A percentile compares a stretch with the other conserved stretches of the same genome.
Conservation (phyloP, 768 basidiomycete species). For the Amanita rimosa region DNA sequence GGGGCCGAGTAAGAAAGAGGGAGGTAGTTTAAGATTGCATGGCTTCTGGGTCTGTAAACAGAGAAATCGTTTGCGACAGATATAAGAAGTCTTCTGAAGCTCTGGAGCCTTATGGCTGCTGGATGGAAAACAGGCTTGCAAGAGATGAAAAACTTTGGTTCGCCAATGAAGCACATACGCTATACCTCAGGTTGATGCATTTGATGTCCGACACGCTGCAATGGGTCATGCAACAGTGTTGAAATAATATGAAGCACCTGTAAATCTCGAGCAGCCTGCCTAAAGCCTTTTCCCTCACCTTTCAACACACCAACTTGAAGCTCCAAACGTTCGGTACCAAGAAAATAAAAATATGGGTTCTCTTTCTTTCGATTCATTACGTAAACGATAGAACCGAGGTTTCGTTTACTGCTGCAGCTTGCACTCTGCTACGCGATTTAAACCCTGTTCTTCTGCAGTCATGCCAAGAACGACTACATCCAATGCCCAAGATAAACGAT, state of each 20-base stretch:
- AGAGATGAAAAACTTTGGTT: not conserved
- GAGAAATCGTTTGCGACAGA: not conserved
- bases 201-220: not conserved
- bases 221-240: no score
- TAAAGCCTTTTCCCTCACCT: no score
- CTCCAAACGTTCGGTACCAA: no score
- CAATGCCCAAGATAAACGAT: not conserved
- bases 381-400: no score
- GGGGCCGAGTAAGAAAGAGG: not conserved
- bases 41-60: no score
- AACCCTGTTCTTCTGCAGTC: conserved; percentile 3
- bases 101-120: not conserved
- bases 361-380: no score
- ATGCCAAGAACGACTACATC: not conserved
- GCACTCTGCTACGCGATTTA: not conserved
- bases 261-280: no score
- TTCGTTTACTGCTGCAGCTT: no score
- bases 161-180: not conserved
- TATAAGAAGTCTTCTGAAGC: not conserved
- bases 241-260: no score
- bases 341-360: no score
- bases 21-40: no score
- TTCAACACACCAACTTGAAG: no score
- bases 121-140: not conserved
- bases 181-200: not conserved